These are phyloP conservation scores for Penicillium olsonii DNA, from an alignment of 2,329 filamentous ascomycete genomes.

Conservation along the genomic window DNA sequence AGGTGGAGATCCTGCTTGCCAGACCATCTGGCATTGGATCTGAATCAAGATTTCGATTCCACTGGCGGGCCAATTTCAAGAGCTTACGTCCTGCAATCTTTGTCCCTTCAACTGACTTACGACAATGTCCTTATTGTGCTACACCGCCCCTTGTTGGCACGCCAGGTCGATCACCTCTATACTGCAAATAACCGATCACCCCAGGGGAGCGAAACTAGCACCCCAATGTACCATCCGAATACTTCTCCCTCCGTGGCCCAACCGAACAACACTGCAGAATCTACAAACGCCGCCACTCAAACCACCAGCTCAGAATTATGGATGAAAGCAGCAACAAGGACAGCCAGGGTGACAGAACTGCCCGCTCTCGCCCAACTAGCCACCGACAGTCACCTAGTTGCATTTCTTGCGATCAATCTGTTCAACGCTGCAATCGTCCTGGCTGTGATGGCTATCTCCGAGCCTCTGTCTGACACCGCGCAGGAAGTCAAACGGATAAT, in stretches of 20 bases:
- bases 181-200: slow-evolving; percentile 5
- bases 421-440: slow-evolving; percentile 50
- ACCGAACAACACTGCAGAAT: slow-evolving; percentile 2
- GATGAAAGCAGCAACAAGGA: slow-evolving; percentile 42
- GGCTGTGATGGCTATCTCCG: slow-evolving; percentile 44
- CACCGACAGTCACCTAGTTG: slow-evolving; percentile 46
- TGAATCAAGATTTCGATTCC: slow-evolving; percentile 17
- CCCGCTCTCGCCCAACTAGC: slow-evolving; percentile 38
- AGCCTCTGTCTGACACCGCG: slow-evolving; percentile 45
- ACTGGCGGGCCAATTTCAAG: slow-evolving; percentile 10
- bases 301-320: slow-evolving; percentile 22
- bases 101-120: slow-evolving; percentile 48
- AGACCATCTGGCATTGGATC: slow-evolving; percentile 19
- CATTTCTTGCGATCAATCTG: slow-evolving; percentile 49
- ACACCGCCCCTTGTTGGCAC: slow-evolving; percentile 45
- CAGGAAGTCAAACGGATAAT: slow-evolving; percentile 48
- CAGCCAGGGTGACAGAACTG: slow-evolving; percentile 38
- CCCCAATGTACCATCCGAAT: background rate
- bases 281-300: background rate
- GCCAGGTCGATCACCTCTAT: slow-evolving; percentile 35
- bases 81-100: slow-evolving; percentile 36
- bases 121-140: slow-evolving; percentile 48
- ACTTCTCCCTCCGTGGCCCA: background rate
- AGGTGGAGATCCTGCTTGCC: slow-evolving; percentile 20
- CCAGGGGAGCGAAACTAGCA: background rate